Conservation (phyloP, 345 rosid genomes). For the Firmiana major region DNA sequence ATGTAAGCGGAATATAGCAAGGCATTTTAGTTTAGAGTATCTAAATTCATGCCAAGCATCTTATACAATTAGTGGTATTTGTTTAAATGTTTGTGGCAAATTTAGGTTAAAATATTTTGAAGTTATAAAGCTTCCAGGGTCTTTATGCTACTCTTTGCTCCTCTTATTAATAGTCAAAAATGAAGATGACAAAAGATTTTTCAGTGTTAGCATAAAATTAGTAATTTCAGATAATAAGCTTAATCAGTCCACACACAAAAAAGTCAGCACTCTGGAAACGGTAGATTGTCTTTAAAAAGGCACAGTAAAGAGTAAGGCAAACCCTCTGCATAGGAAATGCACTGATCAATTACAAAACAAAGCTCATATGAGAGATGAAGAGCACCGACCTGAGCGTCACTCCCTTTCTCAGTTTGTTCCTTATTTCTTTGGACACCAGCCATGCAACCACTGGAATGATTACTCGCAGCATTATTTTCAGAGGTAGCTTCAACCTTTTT, state of each 20-base stretch:
- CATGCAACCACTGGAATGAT: conserved; percentile 43
- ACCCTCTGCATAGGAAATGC: background rate
- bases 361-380: background rate
- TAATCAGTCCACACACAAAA: background rate
- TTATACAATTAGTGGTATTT: background rate
- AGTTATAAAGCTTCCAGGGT: background rate
- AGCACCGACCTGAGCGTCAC: conserved; percentile 72
- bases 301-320: background rate
- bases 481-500: conserved; percentile 67
- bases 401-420: conserved; percentile 51
- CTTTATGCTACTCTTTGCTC: background rate
- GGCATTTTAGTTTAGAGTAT: background rate
- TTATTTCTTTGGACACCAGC: conserved; percentile 37
- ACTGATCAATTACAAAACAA: background rate
- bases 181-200: background rate
- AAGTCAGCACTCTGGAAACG: background rate
- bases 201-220: background rate
- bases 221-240: background rate
- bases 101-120: background rate
- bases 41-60: background rate
- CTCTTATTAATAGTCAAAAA: background rate
- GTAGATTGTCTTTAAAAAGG: background rate
- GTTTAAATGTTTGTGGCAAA: background rate
- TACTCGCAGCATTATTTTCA: conserved; percentile 60
- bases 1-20: background rate